Conservation (phyloP, 768 basidiomycete genomes). For the Agrocybe praecox region DNA sequence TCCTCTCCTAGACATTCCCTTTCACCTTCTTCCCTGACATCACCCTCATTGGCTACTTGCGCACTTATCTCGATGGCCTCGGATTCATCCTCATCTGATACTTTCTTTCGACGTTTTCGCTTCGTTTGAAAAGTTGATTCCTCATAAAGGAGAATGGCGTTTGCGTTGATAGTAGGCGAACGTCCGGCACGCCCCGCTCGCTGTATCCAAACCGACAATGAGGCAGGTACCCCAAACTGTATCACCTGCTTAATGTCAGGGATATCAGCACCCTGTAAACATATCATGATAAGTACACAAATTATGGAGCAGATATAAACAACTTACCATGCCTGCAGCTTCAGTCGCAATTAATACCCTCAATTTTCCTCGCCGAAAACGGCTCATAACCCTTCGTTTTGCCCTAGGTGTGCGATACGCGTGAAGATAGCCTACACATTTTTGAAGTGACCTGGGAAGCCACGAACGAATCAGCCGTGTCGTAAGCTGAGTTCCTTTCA, state of each 20-base stretch:
- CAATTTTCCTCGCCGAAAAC: conserved; percentile 24
- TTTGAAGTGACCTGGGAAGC: conserved; percentile 10
- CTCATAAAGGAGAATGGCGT: conserved; percentile 28
- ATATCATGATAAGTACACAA: neutral
- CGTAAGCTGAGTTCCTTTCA: conserved; percentile 18
- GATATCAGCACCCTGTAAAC: conserved; percentile 33
- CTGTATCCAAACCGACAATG: conserved; percentile 35
- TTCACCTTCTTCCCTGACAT: no score
- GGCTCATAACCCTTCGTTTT: conserved; percentile 24
- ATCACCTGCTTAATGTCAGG: conserved; percentile 35
- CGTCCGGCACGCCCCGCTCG: conserved; percentile 30
- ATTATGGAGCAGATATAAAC: no score
- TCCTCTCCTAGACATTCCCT: no score
- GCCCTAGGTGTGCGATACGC: conserved; percentile 18
- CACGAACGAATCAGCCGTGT: conserved; percentile 13
- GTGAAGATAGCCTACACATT: conserved; percentile 25
- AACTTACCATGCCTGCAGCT: conserved; percentile 37
- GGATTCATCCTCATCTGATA: no score
- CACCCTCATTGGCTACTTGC: no score
- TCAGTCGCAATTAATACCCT: conserved; percentile 33
- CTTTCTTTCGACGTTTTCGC: no score
- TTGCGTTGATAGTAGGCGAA: conserved; percentile 18
- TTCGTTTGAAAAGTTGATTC: no score
- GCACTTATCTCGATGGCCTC: no score
- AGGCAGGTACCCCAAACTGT: conserved; percentile 34